Conservation (phyloP, 192 early-diverging fungal species). For the Coemansia sp. region DNA sequence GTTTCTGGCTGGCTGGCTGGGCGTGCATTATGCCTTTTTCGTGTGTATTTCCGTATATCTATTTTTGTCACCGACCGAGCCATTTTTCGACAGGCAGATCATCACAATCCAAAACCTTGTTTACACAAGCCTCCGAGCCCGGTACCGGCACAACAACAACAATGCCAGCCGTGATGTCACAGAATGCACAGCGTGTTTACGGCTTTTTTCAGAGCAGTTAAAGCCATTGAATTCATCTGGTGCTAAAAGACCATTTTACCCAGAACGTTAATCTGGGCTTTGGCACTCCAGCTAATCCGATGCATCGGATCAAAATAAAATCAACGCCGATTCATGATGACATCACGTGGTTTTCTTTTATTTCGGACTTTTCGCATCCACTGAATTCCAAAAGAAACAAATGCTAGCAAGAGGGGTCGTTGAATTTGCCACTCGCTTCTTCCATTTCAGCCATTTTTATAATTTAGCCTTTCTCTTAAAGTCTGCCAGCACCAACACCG, state of each 20-base stretch:
- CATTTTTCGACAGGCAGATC: background rate
- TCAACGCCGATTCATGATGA: too few relatives aligned
- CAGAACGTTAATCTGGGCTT: too few relatives aligned
- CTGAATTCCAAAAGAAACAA: too few relatives aligned
- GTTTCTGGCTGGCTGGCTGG: conserved; percentile 8
- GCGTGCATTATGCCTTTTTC: background rate
- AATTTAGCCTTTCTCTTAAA: background rate
- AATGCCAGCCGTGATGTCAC: background rate
- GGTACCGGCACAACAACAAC: background rate
- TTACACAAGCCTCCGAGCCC: background rate
- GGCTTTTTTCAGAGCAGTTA: background rate
- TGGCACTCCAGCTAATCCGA: too few relatives aligned
- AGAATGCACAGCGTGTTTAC: background rate
- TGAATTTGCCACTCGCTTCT: background rate
- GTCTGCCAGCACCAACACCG: background rate
- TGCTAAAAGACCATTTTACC: background rate
- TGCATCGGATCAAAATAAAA: too few relatives aligned
- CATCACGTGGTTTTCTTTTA: too few relatives aligned
- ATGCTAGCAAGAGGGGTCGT: background rate
- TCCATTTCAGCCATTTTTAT: background rate
- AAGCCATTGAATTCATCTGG: background rate
- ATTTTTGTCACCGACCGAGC: background rate
- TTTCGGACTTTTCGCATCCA: too few relatives aligned
- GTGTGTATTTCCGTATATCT: background rate
- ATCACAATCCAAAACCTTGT: background rate